Conservation (phyloP, 805 yeast species). For the Cyberlindnera euphorbiiphila region DNA sequence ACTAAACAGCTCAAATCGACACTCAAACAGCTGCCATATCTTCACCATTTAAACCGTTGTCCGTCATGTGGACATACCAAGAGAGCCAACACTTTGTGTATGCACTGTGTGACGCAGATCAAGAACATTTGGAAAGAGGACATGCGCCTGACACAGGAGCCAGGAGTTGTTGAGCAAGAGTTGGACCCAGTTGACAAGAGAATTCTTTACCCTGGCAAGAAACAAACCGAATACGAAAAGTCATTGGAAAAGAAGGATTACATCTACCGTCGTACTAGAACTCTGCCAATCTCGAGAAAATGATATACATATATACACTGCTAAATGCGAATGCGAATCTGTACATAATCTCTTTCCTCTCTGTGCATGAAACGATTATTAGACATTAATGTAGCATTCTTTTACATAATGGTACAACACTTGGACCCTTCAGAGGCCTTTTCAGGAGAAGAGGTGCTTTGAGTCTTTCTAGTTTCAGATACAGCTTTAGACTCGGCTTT, state of each 20-base stretch:
- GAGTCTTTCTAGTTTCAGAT: constrained; percentile 21
- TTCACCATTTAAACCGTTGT: constrained; percentile 79
- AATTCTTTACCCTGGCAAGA: constrained; percentile 72
- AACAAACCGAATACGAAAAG: constrained; percentile 41
- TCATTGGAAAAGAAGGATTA: constrained; percentile 51
- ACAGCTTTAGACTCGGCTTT: constrained; percentile 12
- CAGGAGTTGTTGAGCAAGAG: constrained; percentile 25
- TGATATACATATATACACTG: constrained; percentile 6
- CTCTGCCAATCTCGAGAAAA: constrained; percentile 47
- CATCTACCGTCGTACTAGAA: constrained; percentile 49
- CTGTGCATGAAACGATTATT: no score
- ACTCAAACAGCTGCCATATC: constrained; percentile 70
- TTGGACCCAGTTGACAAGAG: constrained; percentile 57
- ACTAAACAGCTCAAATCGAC: constrained; percentile 80
- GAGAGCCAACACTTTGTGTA: constrained; percentile 86
- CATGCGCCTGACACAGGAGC: constrained; percentile 26
- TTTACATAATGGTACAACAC: constrained; percentile 32
- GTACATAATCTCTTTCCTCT: no score
- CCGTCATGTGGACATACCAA: constrained; percentile 95
- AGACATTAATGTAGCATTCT: not conserved
- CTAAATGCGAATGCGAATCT: not conserved
- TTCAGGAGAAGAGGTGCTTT: constrained; percentile 16
- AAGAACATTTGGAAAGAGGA: constrained; percentile 63
- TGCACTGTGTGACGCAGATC: constrained; percentile 86
- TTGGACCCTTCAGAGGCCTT: constrained; percentile 26